These are phyloP conservation scores for Aristolochia contorta DNA, from an alignment of 164 flowering plant species.

Conservation along the genomic window DNA sequence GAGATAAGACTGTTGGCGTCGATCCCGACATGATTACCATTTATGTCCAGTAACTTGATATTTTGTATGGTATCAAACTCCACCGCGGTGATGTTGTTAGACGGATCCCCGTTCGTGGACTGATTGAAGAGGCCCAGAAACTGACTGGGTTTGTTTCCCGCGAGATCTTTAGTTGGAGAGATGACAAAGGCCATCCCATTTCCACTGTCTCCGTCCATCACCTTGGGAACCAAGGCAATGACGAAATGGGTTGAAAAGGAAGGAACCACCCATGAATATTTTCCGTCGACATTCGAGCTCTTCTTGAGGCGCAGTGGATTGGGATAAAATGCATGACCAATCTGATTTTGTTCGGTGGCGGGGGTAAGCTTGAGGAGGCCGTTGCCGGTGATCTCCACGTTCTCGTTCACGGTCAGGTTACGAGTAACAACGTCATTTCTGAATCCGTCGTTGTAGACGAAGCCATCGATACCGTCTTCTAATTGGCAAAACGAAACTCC, in stretches of 20 bases:
- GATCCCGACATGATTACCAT: conserved; percentile 43
- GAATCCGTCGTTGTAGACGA: not conserved
- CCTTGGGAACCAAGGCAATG: conserved; percentile 25
- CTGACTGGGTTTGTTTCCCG: conserved; percentile 20
- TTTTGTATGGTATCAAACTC: conserved; percentile 47
- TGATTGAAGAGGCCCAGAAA: conserved; percentile 35
- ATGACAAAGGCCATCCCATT: conserved; percentile 39
- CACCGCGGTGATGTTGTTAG: conserved; percentile 32
- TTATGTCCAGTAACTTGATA: conserved; percentile 4
- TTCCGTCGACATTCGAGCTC: not conserved
- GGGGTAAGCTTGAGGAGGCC: conserved; percentile 33
- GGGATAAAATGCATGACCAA: conserved; percentile 36
- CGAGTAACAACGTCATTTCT: not conserved
- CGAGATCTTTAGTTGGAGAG: conserved; percentile 20
- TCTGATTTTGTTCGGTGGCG: conserved; percentile 8
- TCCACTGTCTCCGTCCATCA: conserved; percentile 14
- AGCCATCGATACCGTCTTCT: too few relatives aligned
- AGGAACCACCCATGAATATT: not conserved
- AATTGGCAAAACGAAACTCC: too few relatives aligned
- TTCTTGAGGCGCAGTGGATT: conserved; percentile 5
- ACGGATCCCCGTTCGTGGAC: conserved; percentile 9
- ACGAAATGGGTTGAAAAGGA: conserved; percentile 45
- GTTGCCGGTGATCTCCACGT: conserved; percentile 13
- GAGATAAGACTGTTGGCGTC: conserved; percentile 32
- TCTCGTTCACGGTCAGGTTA: conserved; percentile 12